Conservation (phyloP, 306 rosid species). For the Medicago arabica region DNA sequence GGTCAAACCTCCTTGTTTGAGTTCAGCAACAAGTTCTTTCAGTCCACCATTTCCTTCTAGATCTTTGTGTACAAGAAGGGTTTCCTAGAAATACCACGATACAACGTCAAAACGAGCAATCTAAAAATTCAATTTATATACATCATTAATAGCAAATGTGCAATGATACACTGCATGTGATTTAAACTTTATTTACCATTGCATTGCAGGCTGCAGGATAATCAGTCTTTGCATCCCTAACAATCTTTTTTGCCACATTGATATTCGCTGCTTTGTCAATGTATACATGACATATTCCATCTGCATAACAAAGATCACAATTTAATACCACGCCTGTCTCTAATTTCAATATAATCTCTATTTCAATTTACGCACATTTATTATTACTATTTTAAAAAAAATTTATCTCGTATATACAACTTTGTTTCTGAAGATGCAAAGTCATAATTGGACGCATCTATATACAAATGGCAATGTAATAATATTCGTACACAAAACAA, state of each 20-base stretch:
- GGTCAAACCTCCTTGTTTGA: slow-evolving; percentile 63
- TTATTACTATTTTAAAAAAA: neutral
- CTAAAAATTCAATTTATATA: slow-evolving; percentile 3
- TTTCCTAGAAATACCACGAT: slow-evolving; percentile 64
- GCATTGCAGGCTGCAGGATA: slow-evolving; percentile 91
- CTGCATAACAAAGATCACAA: slow-evolving; percentile 51
- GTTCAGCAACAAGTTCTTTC: slow-evolving; percentile 60
- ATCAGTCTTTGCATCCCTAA: slow-evolving; percentile 76
- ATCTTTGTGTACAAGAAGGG: slow-evolving; percentile 85
- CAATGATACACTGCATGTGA: neutral
- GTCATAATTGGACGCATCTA: neutral
- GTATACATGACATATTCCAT: slow-evolving; percentile 88
- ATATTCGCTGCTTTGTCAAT: slow-evolving; percentile 79
- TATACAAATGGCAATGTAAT: too few relatives aligned
- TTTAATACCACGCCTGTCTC: neutral
- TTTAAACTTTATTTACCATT: slow-evolving; percentile 60
- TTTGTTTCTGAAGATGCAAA: neutral
- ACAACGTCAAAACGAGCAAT: slow-evolving; percentile 33
- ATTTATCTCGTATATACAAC: neutral
- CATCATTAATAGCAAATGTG: neutral
- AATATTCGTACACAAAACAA: neutral
- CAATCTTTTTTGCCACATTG: slow-evolving; percentile 74
- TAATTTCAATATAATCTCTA: too few relatives aligned
- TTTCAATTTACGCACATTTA: neutral
- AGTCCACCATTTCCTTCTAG: slow-evolving; percentile 58